Base-by-base conservation (phyloP, 2,329 filamentous ascomycete genomes). In the Fusarium sp. region DNA sequence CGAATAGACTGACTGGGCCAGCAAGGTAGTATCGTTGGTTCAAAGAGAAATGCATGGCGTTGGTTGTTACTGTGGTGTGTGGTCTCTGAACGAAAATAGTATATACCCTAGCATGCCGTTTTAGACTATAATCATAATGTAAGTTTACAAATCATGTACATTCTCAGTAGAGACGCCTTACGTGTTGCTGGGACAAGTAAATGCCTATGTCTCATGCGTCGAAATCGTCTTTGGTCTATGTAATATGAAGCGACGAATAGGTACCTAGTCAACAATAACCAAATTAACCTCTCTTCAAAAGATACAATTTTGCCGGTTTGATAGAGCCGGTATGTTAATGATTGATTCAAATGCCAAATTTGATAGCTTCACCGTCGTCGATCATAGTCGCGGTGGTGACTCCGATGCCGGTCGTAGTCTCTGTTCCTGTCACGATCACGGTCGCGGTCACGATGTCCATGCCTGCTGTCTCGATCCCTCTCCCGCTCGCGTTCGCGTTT, bases 401-500 rank as follows among this genome's bases (percentile, higher is more conserved):
- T 66, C 51, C 73, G 67, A 40, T 73, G 61, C 34, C 69, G 68
- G 56, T 68, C 60, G 52, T 58, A 48, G 38, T 74, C 72, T 42
- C 67, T 63, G 45, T 72, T 49, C 54, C 64, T 57, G 18, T 74
- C 66, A 36, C 46, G 60, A 31, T 62, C 57, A 13, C 20, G 43
- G n/a, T 20, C 44, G 7, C 38, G 55, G 34, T 72, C 75, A 13
- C 77, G 74, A 45, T 82, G 76, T 38, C 78, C 71, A 64, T 81
- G 73, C 18, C 77, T 66, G 13, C 53, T 49, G 26, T 85, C 82
- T 62, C 78, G 77, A 18, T 82, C 78, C 49, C 75, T 73, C 44
- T 78, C 78, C 79, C 70, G 78, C 74, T 82, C 80, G 28, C 80
- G 75, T 28, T 81, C 79, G 49, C 79, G 75, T 63, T 85, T 86